phyloP scores from a whole-genome alignment of 164 flowering plant species.

The Santalum album region DNA sequence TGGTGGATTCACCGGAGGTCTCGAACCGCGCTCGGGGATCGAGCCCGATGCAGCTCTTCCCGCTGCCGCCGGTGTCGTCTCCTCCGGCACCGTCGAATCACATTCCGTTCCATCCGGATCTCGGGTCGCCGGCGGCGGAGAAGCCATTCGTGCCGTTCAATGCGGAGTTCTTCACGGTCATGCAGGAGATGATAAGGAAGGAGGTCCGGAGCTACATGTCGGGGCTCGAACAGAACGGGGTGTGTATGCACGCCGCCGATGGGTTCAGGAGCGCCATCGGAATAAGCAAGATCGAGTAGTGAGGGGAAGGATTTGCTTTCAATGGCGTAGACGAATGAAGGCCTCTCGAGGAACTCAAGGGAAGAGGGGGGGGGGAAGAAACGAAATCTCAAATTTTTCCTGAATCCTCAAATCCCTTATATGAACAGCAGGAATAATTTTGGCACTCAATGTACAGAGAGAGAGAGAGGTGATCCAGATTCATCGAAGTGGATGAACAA shows the following conservation, averaged over 20 bases:
- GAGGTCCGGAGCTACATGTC: conserved; percentile 82
- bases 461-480: too few relatives aligned
- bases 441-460: too few relatives aligned
- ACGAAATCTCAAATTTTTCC: too few relatives aligned
- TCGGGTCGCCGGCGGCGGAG: conserved; percentile 14
- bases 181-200: conserved; percentile 81
- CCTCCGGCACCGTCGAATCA: background rate
- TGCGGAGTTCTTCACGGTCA: conserved; percentile 53
- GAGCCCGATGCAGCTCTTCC: conserved; percentile 8
- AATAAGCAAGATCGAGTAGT: conserved; percentile 25
- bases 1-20: conserved; percentile 28
- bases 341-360: too few relatives aligned
- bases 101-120: background rate
- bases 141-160: conserved; percentile 29
- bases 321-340: too few relatives aligned
- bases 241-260: conserved; percentile 23
- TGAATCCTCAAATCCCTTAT: too few relatives aligned
- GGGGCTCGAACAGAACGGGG: conserved; percentile 24
- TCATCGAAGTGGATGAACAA: too few relatives aligned
- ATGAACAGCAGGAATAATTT: too few relatives aligned
- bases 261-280: conserved; percentile 35
- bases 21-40: conserved; percentile 14
- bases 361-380: too few relatives aligned
- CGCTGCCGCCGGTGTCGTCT: background rate
- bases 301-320: too few relatives aligned